These are phyloP conservation scores for Pouteria campechiana DNA, from an alignment of 179 eudicot genomes.

Conservation along the genomic window DNA sequence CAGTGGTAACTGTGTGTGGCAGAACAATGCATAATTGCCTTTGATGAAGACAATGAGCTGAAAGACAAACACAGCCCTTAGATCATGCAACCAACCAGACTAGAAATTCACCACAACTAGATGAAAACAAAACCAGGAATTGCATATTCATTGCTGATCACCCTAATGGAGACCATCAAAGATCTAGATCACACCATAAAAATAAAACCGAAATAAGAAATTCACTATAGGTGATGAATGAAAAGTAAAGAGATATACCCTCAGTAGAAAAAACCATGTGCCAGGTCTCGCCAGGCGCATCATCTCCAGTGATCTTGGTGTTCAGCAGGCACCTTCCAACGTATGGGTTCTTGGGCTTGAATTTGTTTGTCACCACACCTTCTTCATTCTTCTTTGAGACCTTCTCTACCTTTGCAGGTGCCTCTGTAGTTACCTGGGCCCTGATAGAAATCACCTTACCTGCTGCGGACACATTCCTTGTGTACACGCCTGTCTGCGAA, in stretches of 20 bases:
- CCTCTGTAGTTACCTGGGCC: conserved; percentile 71
- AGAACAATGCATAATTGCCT: no score
- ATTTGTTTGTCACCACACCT: conserved; percentile 77
- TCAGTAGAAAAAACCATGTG: conserved; percentile 94
- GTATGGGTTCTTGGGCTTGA: conserved; percentile 85
- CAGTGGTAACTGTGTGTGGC: no score
- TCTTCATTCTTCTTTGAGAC: conserved; percentile 86
- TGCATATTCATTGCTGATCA: no score
- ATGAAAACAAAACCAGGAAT: no score
- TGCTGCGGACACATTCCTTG: conserved; percentile 39
- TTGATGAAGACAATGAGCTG: no score
- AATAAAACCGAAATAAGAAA: background rate
- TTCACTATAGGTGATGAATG: background rate
- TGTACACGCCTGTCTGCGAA: conserved; percentile 39
- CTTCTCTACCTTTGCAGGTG: conserved; percentile 71
- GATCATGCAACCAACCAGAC: no score
- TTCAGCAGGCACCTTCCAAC: conserved; percentile 70
- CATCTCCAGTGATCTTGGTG: conserved; percentile 91
- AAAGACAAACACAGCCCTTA: no score
- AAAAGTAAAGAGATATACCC: conserved; percentile 22
- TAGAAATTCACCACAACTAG: no score
- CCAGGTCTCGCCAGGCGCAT: conserved; percentile 99
- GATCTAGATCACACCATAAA: no score
- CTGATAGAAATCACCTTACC: conserved; percentile 44
- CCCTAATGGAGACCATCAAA: no score